Evolutionary conservation across 202 grass and related monocot species (phyloP), one percentile per base, ranked within the genome.

Genomic region (Dendrocalamus latiflorus): DNA sequence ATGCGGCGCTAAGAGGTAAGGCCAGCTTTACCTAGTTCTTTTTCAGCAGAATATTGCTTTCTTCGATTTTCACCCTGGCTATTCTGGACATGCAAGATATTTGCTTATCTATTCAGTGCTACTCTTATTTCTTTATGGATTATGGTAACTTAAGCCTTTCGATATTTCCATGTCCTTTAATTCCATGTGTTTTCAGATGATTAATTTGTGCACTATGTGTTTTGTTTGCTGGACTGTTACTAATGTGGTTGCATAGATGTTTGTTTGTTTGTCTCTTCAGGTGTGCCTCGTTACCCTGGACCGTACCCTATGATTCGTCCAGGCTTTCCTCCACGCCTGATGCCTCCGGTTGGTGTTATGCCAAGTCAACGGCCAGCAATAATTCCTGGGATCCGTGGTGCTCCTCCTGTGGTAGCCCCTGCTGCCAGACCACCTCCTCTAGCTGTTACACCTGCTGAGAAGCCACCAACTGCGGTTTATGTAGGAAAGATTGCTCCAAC

Each of bases 381-480:
- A 10, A 78, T 86, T 55, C 70, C 74, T 79, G 88, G 86, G 28
- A 92, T 98, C 39, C 84, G 89, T 33, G 75, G 87, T 80, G 63
- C 87, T 72, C 91, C 91, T 68, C 93, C 86, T 45, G 81, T 95
- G 73, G 65, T 91, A 38, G 70, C 85, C 65, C 89, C 89, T 70
- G 42, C 71, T 56, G 77, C 76, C 60, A 86, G 96, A 79, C 87
- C 93, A 17, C 77, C 80, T 24, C n/a, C n/a, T n/a, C n/a, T n/a
- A n/a, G n/a, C n/a, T n/a, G n/a, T n/a, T n/a, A n/a, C n/a, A n/a
- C n/a, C n/a, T n/a, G 30, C 81, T 70, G 96, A 95, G 74, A 98
- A 98, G 70, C 96, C 89, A 38, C 96, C 94, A 39, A 98, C 93
- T 60, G 94, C 96, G 65, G 96, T 98, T 89, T 98, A 98, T 81